Percentiles rank a stretch among this genome's conserved stretches.
phyloP scores from a whole-genome alignment of 2,329 filamentous ascomycete genomes.

The Acrocalymma vagum region DNA sequence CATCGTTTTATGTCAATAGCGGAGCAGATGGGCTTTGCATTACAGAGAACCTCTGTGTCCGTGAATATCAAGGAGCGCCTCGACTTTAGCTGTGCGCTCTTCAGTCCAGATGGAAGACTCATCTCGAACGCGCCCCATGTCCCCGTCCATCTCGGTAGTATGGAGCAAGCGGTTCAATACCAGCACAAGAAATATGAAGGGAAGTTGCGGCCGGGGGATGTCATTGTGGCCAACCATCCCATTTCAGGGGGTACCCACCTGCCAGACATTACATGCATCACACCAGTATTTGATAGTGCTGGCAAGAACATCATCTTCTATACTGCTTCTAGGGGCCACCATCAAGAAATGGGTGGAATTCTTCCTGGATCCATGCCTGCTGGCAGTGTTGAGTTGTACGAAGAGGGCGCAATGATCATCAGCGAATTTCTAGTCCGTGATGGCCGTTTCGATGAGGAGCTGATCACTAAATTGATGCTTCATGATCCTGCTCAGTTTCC shows the following conservation, averaged over 20 bases:
- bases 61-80: slow-evolving; percentile 37
- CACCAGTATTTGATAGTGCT: slow-evolving; percentile 33
- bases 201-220: slow-evolving; percentile 32
- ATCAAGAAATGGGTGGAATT: slow-evolving; percentile 40
- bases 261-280: slow-evolving; percentile 36
- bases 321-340: slow-evolving; percentile 36
- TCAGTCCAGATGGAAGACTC: slow-evolving; percentile 27
- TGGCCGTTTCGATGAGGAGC: slow-evolving; percentile 47
- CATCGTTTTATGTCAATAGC: slow-evolving; percentile 37
- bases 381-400: slow-evolving; percentile 56
- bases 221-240: slow-evolving; percentile 38
- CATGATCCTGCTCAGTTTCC: slow-evolving; percentile 36
- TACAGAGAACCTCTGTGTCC: slow-evolving; percentile 31
- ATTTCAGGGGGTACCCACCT: slow-evolving; percentile 37
- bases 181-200: slow-evolving; percentile 29
- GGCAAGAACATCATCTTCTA: slow-evolving; percentile 35
- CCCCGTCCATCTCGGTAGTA: slow-evolving; percentile 32
- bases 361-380: slow-evolving; percentile 50
- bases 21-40: slow-evolving; percentile 32
- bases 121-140: slow-evolving; percentile 39
- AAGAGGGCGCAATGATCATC: slow-evolving; percentile 58
- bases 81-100: slow-evolving; percentile 35
- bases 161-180: slow-evolving; percentile 35
- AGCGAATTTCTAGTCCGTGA: slow-evolving; percentile 47
- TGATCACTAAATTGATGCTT: slow-evolving; percentile 34